These are phyloP conservation scores for Kokia cookei DNA, from an alignment of 441 rosid species.

Conservation along the genomic window DNA sequence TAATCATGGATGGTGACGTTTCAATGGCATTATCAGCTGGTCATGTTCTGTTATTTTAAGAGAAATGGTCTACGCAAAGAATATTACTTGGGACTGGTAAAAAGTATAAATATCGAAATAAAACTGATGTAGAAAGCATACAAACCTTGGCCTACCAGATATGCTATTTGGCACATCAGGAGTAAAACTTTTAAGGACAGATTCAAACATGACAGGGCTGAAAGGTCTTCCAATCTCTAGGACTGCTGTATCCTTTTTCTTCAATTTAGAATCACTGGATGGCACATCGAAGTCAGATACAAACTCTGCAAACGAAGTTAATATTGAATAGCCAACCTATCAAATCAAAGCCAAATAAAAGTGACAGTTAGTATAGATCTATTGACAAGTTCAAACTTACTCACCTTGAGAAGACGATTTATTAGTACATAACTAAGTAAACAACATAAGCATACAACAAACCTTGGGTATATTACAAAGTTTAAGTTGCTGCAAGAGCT, in stretches of 20 bases:
- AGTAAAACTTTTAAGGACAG: constrained; percentile 70
- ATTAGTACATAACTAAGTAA: background rate
- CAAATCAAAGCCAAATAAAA: constrained; percentile 13
- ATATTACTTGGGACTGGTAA: background rate
- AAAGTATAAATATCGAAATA: background rate
- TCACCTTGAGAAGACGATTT: background rate
- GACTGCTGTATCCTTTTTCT: constrained; percentile 35
- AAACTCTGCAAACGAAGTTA: constrained; percentile 74
- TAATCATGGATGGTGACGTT: background rate
- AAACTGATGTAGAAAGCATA: constrained; percentile 1
- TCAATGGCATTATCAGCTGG: background rate
- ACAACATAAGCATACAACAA: background rate
- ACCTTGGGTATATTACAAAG: constrained; percentile 59
- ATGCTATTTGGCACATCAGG: constrained; percentile 77
- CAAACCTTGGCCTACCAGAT: constrained; percentile 88
- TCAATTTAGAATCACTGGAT: constrained; percentile 35
- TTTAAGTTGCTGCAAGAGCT: constrained; percentile 65
- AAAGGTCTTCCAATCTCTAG: constrained; percentile 74
- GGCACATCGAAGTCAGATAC: constrained; percentile 53
- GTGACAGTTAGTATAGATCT: background rate
- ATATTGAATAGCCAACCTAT: constrained; percentile 74
- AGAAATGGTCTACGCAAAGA: background rate
- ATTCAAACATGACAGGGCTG: constrained; percentile 82
- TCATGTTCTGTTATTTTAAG: background rate
- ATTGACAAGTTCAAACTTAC: background rate